phyloP scores from a whole-genome alignment of 495 filamentous ascomycete species.

The Cercophora newfieldiana region DNA sequence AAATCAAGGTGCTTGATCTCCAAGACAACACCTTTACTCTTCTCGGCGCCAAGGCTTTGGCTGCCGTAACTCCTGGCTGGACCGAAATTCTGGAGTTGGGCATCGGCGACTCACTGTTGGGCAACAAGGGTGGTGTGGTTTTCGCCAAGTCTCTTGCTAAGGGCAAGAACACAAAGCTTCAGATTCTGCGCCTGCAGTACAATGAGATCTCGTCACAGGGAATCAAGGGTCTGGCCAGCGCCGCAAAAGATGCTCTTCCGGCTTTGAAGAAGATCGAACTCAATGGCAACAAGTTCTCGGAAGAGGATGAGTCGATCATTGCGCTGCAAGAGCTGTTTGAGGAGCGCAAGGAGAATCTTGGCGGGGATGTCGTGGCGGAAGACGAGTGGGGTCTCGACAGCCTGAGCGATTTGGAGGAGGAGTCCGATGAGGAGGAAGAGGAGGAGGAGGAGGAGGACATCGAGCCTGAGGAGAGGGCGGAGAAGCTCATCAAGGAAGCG shows the following conservation, averaged over 20 bases:
- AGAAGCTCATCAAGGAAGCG: slow-evolving; percentile 67
- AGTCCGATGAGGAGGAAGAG: slow-evolving; percentile 71
- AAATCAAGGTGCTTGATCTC: slow-evolving; percentile 76
- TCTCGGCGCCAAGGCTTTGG: slow-evolving; percentile 74
- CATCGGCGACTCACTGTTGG: slow-evolving; percentile 83
- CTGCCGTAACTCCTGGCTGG: slow-evolving; percentile 73
- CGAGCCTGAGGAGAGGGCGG: slow-evolving; percentile 56
- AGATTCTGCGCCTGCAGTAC: slow-evolving; percentile 84
- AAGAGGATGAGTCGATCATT: slow-evolving; percentile 70
- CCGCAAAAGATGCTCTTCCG: slow-evolving; percentile 65
- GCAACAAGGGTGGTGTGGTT: slow-evolving; percentile 72
- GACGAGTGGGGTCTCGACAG: slow-evolving; percentile 83
- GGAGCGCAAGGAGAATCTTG: slow-evolving; percentile 61
- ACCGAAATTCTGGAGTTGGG: slow-evolving; percentile 75
- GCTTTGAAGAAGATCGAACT: slow-evolving; percentile 80
- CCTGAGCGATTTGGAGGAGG: slow-evolving; percentile 78
- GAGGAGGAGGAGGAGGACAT: slow-evolving; percentile 62
- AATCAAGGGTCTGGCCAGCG: slow-evolving; percentile 66
- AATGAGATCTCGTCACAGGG: slow-evolving; percentile 84
- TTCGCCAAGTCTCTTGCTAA: slow-evolving; percentile 70
- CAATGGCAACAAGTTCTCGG: slow-evolving; percentile 92
- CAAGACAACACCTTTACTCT: slow-evolving; percentile 97
- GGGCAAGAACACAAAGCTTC: slow-evolving; percentile 73
- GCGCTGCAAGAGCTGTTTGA: slow-evolving; percentile 53
- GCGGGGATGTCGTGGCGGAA: slow-evolving; percentile 57